phyloP scores from a whole-genome alignment of 176 grass and related monocot genomes.

The Poa annua region DNA sequence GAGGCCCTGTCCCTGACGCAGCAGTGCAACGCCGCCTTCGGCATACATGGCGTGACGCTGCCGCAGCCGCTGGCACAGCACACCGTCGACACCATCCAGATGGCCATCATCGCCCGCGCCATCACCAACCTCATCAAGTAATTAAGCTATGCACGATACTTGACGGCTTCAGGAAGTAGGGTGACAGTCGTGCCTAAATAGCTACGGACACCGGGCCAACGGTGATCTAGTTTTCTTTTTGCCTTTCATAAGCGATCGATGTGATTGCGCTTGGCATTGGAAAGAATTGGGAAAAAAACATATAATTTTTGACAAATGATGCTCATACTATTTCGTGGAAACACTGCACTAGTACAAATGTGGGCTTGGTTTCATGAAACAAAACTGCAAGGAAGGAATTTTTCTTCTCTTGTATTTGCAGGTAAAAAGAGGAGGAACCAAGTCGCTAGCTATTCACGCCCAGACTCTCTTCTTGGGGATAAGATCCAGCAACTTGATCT shows the following conservation, averaged over 20 bases:
- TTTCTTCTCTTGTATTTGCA: background rate
- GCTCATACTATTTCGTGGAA: background rate
- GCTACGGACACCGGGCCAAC: background rate
- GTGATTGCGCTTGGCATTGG: background rate
- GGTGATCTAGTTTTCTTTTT: background rate
- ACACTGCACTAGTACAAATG: background rate
- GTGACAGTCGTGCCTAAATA: background rate
- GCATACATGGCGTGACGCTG: background rate
- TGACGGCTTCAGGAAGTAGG: background rate
- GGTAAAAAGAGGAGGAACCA: no score
- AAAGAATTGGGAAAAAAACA: background rate
- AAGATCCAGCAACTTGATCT: slow-evolving; percentile 66
- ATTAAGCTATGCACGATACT: background rate
- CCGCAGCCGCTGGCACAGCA: slow-evolving; percentile 7
- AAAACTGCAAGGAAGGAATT: slow-evolving; percentile 24
- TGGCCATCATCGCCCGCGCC: slow-evolving; percentile 12
- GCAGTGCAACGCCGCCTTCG: background rate
- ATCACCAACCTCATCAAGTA: slow-evolving; percentile 27
- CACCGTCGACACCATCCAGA: slow-evolving; percentile 21
- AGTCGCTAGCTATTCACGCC: slow-evolving; percentile 25
- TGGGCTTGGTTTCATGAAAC: background rate
- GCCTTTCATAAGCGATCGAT: background rate
- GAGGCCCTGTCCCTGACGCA: slow-evolving; percentile 5
- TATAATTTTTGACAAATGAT: background rate
- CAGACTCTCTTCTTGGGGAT: slow-evolving; percentile 77